Conservation (phyloP, 179 eudicot genomes). For the Beta lomatogona region DNA sequence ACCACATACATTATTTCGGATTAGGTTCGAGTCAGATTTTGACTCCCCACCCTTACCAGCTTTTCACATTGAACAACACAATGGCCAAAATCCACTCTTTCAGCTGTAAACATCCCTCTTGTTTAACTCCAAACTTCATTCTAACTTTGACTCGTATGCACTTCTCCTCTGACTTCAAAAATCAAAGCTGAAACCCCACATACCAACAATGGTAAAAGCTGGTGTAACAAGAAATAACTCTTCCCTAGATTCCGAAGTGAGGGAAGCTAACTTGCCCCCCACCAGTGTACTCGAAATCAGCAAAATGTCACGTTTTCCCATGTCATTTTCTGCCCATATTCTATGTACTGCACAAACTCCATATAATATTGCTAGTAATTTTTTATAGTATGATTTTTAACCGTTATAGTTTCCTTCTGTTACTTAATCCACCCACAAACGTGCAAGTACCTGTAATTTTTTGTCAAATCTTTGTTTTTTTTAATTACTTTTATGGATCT, state of each 20-base stretch:
- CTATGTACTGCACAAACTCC: neutral
- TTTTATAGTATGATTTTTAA: constrained; percentile 6
- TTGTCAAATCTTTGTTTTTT: neutral
- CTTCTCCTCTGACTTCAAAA: neutral
- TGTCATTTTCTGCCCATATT: constrained; percentile 24
- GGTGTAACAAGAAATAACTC: constrained; percentile 10
- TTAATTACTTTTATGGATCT: constrained; percentile 20
- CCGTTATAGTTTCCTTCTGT: constrained; percentile 26
- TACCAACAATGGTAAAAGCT: constrained; percentile 17
- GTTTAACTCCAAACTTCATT: neutral
- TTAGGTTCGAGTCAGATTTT: too few species aligned
- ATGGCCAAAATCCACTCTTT: neutral
- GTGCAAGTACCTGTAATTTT: constrained; percentile 17
- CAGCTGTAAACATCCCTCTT: neutral
- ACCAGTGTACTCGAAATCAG: constrained; percentile 13
- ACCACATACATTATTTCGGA: too few species aligned
- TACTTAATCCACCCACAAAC: constrained; percentile 14
- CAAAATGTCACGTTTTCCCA: constrained; percentile 24
- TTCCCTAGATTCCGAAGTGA: constrained; percentile 37
- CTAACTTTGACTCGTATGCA: neutral
- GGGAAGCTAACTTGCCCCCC: constrained; percentile 31
- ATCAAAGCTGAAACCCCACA: neutral
- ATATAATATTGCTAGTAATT: neutral
- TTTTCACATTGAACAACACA: too few species aligned
- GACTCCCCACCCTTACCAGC: too few species aligned